Base-by-base conservation (phyloP, 1,284 basidiomycete species). In the Ustilago cynodontis region DNA sequence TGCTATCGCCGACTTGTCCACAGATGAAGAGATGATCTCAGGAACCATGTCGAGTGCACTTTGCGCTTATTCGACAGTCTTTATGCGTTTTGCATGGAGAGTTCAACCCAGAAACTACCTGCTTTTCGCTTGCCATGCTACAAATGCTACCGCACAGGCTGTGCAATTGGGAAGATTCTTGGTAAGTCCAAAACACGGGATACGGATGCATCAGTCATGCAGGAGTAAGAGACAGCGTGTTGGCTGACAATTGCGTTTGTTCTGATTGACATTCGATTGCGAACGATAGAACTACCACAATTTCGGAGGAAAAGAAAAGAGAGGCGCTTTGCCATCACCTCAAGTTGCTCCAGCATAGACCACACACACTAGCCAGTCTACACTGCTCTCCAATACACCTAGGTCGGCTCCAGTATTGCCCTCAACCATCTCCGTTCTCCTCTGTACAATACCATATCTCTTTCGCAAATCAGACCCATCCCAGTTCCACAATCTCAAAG, bases 11-110 rank as follows among this genome's bases (percentile, higher is more conserved):
- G 84, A 85, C 59, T 60, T 85, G 31, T 72, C 77, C 61, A 85
- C 85, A 73, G 77, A 84, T 58, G 81, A 83, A 56, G 78, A 82
- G 58, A 71, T 85, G 73, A 85, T 85, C 50, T 84, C 82, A 31
- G 80, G 81, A 1, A 74, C 82, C 58, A 85, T 85, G 84, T 81
- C 77, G 31, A 65, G 67, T 16, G 84, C 84, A 1, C 71, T 85
- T 11, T 81, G 70, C 26, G 66, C 76, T 16, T 85, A 85, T 66
- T 82, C 80, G 66, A 63, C 74, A 49, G 84, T 85, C 52, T 85
- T 85, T 57, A 82, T 82, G 81, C 74, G 84, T 41, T 85, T 85
- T 52, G 83, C 84, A 4, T 80, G 84, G 82, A 68, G 84, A 18
- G 84, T 85, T 11, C 78, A 82, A 56, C 84, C 84, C 50, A 60